These are phyloP conservation scores for Phylloboletellus chloephorus DNA, from an alignment of 1,284 basidiomycete species.

Conservation along the genomic window DNA sequence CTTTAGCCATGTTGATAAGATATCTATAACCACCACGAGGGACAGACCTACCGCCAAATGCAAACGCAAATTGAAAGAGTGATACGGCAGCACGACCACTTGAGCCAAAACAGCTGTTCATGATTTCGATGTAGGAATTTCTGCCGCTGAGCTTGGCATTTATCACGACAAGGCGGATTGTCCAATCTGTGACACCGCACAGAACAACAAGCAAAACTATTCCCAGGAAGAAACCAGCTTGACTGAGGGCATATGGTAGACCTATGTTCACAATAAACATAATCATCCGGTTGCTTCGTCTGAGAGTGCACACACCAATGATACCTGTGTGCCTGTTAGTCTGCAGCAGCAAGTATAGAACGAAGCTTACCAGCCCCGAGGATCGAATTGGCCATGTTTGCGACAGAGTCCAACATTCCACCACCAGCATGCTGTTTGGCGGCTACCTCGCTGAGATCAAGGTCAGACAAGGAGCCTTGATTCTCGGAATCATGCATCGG, in stretches of 20 bases:
- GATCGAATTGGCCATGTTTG: constrained; percentile 96
- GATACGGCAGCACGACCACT: constrained; percentile 89
- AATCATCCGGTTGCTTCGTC: background rate
- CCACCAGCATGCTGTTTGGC: constrained; percentile 69
- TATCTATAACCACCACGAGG: constrained; percentile 1
- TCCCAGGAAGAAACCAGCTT: constrained; percentile 90
- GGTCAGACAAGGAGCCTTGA: constrained; percentile 30
- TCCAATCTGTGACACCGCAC: constrained; percentile 93
- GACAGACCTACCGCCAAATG: constrained; percentile 76
- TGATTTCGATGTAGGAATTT: constrained; percentile 93
- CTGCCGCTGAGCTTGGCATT: constrained; percentile 95
- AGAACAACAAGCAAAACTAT: constrained; percentile 76
- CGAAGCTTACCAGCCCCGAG: constrained; percentile 76
- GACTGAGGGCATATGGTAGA: constrained; percentile 86
- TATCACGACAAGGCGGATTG: constrained; percentile 90
- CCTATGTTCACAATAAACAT: constrained; percentile 41
- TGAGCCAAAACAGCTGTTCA: constrained; percentile 91
- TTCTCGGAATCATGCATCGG: constrained; percentile 36
- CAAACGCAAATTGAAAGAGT: constrained; percentile 97
- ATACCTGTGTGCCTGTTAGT: constrained; percentile 52
- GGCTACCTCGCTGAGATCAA: constrained; percentile 64
- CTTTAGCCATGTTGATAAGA: constrained; percentile 33
- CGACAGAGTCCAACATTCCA: constrained; percentile 77
- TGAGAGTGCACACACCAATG: constrained; percentile 55
- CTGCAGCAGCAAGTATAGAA: background rate